Evolutionary conservation across 73 alveolate species (phyloP).

Genomic region (Paramecium octaurelia): DNA sequence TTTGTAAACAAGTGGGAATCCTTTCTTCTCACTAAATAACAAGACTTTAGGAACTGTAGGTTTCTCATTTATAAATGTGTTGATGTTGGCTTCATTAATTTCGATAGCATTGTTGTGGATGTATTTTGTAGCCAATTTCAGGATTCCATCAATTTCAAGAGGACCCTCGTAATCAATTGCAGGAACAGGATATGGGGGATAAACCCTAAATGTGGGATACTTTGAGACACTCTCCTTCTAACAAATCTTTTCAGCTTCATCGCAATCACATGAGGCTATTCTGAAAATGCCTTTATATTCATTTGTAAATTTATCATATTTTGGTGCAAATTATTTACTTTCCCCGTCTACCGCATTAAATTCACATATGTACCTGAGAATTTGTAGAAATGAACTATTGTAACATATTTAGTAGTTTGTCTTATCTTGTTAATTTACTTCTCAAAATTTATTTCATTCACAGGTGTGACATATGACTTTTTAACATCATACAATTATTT

Average conservation of each 20-base stretch:
- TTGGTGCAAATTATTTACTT: constrained; percentile 59
- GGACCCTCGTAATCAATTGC: constrained; percentile 85
- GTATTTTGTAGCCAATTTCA: constrained; percentile 77
- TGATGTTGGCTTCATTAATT: constrained; percentile 82
- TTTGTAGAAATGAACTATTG: constrained; percentile 63
- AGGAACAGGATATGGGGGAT: constrained; percentile 98
- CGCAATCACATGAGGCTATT: constrained; percentile 93
- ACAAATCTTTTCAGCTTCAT: constrained; percentile 80
- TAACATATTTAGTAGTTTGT: constrained; percentile 63
- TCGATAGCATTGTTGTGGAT: constrained; percentile 84
- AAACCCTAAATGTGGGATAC: constrained; percentile 86
- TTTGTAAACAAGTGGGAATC: constrained; percentile 88
- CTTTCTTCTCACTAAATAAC: constrained; percentile 92
- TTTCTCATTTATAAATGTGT: constrained; percentile 83
- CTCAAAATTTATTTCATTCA: constrained; percentile 58
- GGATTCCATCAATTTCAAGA: constrained; percentile 61
- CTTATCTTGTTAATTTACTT: constrained; percentile 60
- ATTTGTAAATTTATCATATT: constrained; percentile 82
- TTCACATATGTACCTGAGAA: background rate
- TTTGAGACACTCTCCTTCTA: constrained; percentile 83
- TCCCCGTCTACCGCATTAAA: constrained; percentile 44
- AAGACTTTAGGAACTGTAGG: constrained; percentile 94
- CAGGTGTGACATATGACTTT: constrained; percentile 54
- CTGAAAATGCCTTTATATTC: constrained; percentile 95
- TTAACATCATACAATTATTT: constrained; percentile 40